Evolutionary conservation across 768 basidiomycete species (phyloP), one percentile per base, ranked within the genome.

Genomic region (Psilocybe cubensis): DNA sequence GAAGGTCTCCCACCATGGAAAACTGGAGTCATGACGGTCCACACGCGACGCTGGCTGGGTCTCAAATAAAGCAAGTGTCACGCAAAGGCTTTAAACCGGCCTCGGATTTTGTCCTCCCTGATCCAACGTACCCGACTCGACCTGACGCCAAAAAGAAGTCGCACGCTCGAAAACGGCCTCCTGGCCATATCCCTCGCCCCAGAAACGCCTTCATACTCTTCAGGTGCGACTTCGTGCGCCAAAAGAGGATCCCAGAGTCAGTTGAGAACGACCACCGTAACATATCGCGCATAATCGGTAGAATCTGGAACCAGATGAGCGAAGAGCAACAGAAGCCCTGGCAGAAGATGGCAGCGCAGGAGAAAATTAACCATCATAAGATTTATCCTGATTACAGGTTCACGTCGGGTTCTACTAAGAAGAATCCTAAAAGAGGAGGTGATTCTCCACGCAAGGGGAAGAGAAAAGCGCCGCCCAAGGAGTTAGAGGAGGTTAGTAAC

Each of bases 141-240:
- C 5, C 24, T 17, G 63, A 72, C 44, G 69, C 54, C 14, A 62
- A 58, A n/a, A 73, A 78, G 63, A 83, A 82, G 62, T 79, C 79
- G 7, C 83, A 84, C 61, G 76, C 80, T 1, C 73, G 76, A 40
- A 80, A 79, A 40, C 80, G 78, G 51, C 78, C 82, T 1, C 53
- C 65, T 4, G 80, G 75, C 4, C 89, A 90, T 66, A 81, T 91
- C 35, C 86, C 87, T 17, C 83, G 91, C 24, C 89, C 89, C 0
- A 76, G 86, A 14, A 92, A 92, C 69, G 86, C 89, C 0, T 92
- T 92, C 72, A 91, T 92, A 61, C 80, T 92, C 59, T 92, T 90
- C 68, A 81, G 91, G 40, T 88, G 84, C 66, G 84, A 91, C 66
- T 85, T 89, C 52, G 84, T 88, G 14, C 79, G 83, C 49, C 83